phyloP scores from a whole-genome alignment of 257 asterid genomes.

The Solanum okadae region DNA sequence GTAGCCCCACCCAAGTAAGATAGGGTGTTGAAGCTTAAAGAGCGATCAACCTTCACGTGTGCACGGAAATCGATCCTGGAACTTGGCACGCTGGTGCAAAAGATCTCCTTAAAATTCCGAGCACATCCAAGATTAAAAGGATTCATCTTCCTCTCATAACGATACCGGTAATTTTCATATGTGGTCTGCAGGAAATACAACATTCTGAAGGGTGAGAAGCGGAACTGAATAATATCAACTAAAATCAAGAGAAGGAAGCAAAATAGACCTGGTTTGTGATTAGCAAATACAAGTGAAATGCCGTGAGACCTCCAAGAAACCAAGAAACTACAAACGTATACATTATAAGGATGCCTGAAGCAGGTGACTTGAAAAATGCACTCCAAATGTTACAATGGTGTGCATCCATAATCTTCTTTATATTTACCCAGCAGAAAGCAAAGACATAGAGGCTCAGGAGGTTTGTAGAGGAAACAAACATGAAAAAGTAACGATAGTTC shows the following conservation, averaged over 20 bases:
- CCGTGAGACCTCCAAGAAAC: slow-evolving; percentile 16
- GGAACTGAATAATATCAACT: not conserved
- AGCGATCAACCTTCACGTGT: not conserved
- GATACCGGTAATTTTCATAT: slow-evolving; percentile 16
- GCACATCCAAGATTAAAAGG: slow-evolving; percentile 33
- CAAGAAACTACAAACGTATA: slow-evolving; percentile 11
- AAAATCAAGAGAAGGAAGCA: not conserved
- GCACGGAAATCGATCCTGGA: slow-evolving; percentile 30
- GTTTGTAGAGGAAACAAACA: slow-evolving; percentile 11
- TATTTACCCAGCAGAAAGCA: slow-evolving; percentile 5
- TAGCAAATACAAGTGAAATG: slow-evolving; percentile 10
- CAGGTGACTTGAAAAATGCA: slow-evolving; percentile 3
- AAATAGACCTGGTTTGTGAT: slow-evolving; percentile 9
- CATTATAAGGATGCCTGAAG: slow-evolving; percentile 3
- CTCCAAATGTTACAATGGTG: not conserved
- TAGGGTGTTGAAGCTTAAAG: not conserved
- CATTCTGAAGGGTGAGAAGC: not conserved
- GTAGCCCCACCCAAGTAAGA: slow-evolving; percentile 1
- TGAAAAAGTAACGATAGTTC: slow-evolving; percentile 14
- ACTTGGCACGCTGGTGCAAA: slow-evolving; percentile 20
- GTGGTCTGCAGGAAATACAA: slow-evolving; percentile 9
- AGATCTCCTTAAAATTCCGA: slow-evolving; percentile 28
- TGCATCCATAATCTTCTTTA: slow-evolving; percentile 4
- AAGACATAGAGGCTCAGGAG: slow-evolving; percentile 8
- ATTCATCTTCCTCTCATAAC: slow-evolving; percentile 41